Evolutionary conservation across 768 basidiomycete species (phyloP).

Genomic region (Mycena latifolia): DNA sequence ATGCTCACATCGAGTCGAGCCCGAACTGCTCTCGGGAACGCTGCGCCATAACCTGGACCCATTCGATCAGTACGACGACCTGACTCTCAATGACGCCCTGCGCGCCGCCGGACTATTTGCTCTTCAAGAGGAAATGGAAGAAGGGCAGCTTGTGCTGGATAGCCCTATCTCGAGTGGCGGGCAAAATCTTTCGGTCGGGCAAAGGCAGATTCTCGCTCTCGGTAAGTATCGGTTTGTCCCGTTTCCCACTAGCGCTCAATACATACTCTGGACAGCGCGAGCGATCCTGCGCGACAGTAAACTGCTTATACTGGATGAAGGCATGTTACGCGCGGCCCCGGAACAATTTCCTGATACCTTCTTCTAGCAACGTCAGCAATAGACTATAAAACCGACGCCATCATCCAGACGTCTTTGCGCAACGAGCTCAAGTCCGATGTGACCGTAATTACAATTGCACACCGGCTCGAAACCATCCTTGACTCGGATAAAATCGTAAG

Average conservation of each 20-base stretch:
- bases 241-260: neutral
- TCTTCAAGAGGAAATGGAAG: conserved; percentile 49
- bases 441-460: conserved; percentile 39
- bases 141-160: conserved; percentile 44
- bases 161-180: conserved; percentile 45
- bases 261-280: neutral
- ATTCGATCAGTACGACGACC: conserved; percentile 58
- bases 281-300: conserved; percentile 35
- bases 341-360: neutral
- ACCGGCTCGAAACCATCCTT: neutral
- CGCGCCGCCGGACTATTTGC: conserved; percentile 48
- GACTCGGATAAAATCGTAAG: neutral
- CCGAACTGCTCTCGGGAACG: conserved; percentile 55
- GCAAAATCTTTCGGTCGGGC: conserved; percentile 53
- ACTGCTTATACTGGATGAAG: conserved; percentile 38
- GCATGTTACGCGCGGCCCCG: neutral
- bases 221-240: conserved; percentile 34
- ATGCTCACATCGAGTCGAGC: conserved; percentile 21
- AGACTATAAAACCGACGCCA: conserved; percentile 50
- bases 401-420: conserved; percentile 47
- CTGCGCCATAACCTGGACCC: conserved; percentile 62
- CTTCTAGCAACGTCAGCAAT: neutral
- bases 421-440: conserved; percentile 47
- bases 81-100: conserved; percentile 48
- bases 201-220: conserved; percentile 59